These are phyloP conservation scores for Fragaria vesca DNA, from an alignment of 306 rosid species.

Conservation along the genomic window DNA sequence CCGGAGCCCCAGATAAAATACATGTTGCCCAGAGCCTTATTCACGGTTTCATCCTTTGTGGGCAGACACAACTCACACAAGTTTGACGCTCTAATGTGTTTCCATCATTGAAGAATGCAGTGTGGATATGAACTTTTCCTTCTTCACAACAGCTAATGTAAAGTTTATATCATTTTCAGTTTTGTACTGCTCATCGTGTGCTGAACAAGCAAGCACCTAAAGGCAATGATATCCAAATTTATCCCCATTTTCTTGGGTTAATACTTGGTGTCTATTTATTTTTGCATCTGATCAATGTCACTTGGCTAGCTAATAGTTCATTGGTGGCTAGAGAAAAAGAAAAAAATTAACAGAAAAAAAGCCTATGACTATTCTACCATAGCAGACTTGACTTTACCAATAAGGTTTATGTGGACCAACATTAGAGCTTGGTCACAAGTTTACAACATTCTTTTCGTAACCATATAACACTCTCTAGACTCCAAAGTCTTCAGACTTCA, in stretches of 20 bases:
- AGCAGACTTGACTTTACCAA: no score
- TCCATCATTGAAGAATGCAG: slow-evolving; percentile 6
- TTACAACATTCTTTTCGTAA: neutral
- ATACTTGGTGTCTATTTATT: no score
- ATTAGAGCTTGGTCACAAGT: no score
- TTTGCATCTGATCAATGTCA: no score
- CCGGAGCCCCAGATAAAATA: slow-evolving; percentile 62
- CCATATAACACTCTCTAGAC: neutral
- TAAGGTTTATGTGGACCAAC: no score
- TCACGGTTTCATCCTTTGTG: slow-evolving; percentile 82
- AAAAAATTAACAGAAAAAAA: no score
- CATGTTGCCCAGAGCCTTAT: slow-evolving; percentile 71
- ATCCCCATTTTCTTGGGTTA: no score
- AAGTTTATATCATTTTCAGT: neutral
- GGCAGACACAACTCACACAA: slow-evolving; percentile 51
- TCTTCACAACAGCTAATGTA: neutral
- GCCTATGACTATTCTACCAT: no score
- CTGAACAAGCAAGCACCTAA: no score
- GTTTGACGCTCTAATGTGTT: slow-evolving; percentile 15
- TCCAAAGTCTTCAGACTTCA: slow-evolving; percentile 9
- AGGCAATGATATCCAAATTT: no score
- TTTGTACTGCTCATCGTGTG: neutral
- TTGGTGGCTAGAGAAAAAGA: no score
- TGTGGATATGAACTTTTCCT: neutral
- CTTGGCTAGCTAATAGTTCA: no score